Evolutionary conservation across 2,329 filamentous ascomycete species (phyloP).

Genomic region (Sporothrix schenckii): DNA sequence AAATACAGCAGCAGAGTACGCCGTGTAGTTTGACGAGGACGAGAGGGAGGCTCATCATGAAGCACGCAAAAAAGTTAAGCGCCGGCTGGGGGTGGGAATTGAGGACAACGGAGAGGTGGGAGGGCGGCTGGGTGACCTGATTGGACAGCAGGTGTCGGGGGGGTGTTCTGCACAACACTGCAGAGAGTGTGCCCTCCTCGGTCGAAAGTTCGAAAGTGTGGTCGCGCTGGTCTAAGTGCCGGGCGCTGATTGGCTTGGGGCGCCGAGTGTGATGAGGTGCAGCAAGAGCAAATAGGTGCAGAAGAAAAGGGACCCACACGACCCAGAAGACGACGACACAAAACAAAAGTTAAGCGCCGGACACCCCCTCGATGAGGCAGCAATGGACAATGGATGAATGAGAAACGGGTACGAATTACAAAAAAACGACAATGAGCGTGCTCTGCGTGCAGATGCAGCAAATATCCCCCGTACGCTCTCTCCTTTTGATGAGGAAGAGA

Average conservation of each 20-base stretch:
- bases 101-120: background rate
- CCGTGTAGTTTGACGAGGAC: background rate
- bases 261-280: conserved; percentile 7
- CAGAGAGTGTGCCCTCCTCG: background rate
- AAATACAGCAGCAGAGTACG: background rate
- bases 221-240: conserved; percentile 27
- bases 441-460: background rate
- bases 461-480: background rate
- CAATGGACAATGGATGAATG: background rate
- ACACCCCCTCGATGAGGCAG: background rate
- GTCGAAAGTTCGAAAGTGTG: background rate
- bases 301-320: conserved; percentile 1
- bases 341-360: conserved; percentile 20
- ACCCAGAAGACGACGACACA: conserved; percentile 4
- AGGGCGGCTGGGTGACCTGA: background rate
- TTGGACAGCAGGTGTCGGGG: background rate
- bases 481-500: too few species aligned
- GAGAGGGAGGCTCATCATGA: background rate
- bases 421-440: background rate
- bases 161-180: conserved; percentile 20
- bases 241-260: conserved; percentile 23
- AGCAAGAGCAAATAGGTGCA: background rate
- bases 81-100: conserved; percentile 1
- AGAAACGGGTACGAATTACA: background rate
- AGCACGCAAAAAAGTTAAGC: conserved; percentile 17